These are phyloP conservation scores for Torulaspora delbrueckii DNA, from an alignment of 805 yeast species.

Conservation along the genomic window DNA sequence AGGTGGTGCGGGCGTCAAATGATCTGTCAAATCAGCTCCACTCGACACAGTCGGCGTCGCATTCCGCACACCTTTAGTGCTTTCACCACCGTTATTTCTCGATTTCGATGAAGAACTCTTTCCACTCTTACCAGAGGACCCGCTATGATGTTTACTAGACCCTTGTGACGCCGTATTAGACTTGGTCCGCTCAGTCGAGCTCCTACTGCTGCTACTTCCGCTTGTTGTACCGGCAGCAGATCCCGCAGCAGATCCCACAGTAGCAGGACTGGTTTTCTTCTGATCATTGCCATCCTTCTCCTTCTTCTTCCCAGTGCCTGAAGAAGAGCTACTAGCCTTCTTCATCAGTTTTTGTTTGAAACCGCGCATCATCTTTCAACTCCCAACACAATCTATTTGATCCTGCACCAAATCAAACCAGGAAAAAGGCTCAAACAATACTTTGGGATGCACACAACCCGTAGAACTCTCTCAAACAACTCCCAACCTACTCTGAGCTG, in stretches of 20 bases:
- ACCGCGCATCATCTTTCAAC: slow-evolving; percentile 64
- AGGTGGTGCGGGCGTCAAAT: slow-evolving; percentile 11
- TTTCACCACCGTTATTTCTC: slow-evolving; percentile 2
- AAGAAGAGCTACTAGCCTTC: slow-evolving; percentile 36
- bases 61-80: slow-evolving; percentile 5
- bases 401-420: background rate
- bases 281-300: slow-evolving; percentile 38
- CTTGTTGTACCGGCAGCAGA: slow-evolving; percentile 16
- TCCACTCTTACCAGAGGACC: slow-evolving; percentile 5
- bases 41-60: slow-evolving; percentile 8
- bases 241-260: slow-evolving; percentile 6
- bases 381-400: background rate
- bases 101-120: slow-evolving; percentile 8
- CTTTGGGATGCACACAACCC: background rate
- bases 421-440: background rate
- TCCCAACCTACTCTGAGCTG: background rate
- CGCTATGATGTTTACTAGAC: slow-evolving; percentile 7
- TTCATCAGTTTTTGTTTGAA: slow-evolving; percentile 51
- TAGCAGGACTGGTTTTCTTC: slow-evolving; percentile 11
- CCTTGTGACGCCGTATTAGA: slow-evolving; percentile 9
- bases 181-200: slow-evolving; percentile 18
- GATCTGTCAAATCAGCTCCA: background rate
- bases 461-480: background rate
- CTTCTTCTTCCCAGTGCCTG: slow-evolving; percentile 36
- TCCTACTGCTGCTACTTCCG: slow-evolving; percentile 11